Conservation (phyloP, 805 yeast genomes). For the Wickerhamomyces queroliae region DNA sequence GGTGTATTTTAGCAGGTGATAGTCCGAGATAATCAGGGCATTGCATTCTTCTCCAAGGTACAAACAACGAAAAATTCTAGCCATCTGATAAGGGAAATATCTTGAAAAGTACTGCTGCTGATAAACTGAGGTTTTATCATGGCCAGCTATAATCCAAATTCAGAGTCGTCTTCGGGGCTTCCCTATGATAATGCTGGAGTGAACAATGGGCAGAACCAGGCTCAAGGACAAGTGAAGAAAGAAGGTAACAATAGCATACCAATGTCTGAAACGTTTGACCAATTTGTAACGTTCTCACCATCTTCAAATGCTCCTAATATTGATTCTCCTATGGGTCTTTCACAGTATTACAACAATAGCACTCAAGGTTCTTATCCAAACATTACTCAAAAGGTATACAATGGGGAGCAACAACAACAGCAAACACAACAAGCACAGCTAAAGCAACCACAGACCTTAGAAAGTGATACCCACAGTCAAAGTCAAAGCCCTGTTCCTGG, state of each 20-base stretch:
- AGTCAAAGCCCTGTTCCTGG: conserved; percentile 15
- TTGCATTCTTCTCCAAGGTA: no score
- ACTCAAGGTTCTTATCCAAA: conserved; percentile 1
- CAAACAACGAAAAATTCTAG: no score
- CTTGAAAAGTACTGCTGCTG: no score
- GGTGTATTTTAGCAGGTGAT: no score
- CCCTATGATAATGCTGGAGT: not conserved
- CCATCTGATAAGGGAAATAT: no score
- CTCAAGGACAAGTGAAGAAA: no score
- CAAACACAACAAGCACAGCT: not conserved
- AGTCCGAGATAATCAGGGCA: no score
- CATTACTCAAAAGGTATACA: not conserved
- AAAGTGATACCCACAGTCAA: not conserved
- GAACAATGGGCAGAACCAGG: no score
- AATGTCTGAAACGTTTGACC: conserved; percentile 7
- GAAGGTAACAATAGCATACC: not conserved
- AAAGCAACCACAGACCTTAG: not conserved
- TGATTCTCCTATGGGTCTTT: not conserved
- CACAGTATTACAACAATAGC: no score
- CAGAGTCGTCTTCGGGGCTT: not conserved
- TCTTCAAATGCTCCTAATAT: conserved; percentile 9
- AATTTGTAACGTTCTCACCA: conserved; percentile 16
- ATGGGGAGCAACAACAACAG: conserved; percentile 1
- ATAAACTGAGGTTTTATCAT: not conserved
- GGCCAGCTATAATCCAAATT: not conserved